Conservation (phyloP, 768 basidiomycete species). For the Macrocybe gigantea region DNA sequence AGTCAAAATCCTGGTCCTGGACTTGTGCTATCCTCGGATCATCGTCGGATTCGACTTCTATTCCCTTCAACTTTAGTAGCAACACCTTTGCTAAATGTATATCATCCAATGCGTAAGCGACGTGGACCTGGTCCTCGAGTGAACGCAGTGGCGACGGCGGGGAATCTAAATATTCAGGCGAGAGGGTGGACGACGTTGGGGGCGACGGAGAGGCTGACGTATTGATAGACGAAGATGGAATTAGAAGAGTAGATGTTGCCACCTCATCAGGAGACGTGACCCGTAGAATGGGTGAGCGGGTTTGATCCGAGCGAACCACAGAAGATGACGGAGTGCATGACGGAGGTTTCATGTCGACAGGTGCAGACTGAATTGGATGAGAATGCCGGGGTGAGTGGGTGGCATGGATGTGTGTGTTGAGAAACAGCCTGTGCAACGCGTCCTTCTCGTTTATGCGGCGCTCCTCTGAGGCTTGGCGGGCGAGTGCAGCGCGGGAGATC, state of each 20-base stretch:
- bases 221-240: too few relatives aligned
- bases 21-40: conserved; percentile 63
- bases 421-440: too few relatives aligned
- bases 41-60: conserved; percentile 50
- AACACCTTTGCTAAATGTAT: conserved; percentile 62
- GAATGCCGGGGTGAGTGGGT: too few relatives aligned
- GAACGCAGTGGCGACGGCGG: conserved; percentile 37
- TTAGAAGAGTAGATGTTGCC: too few relatives aligned
- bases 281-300: too few relatives aligned
- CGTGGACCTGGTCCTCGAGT: conserved; percentile 59
- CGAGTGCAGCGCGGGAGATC: conserved; percentile 35
- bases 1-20: conserved; percentile 45
- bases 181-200: conserved; percentile 22
- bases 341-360: too few relatives aligned
- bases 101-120: conserved; percentile 63
- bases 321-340: too few relatives aligned
- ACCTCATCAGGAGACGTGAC: too few relatives aligned
- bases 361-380: too few relatives aligned
- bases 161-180: conserved; percentile 41
- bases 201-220: conserved; percentile 20
- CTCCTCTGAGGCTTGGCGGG: conserved; percentile 37
- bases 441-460: conserved; percentile 11
- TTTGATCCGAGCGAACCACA: too few relatives aligned
- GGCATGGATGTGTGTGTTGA: too few relatives aligned
- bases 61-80: conserved; percentile 56